Conservation (phyloP, 176 grass and related monocot species). For the Oryza coarctata region DNA sequence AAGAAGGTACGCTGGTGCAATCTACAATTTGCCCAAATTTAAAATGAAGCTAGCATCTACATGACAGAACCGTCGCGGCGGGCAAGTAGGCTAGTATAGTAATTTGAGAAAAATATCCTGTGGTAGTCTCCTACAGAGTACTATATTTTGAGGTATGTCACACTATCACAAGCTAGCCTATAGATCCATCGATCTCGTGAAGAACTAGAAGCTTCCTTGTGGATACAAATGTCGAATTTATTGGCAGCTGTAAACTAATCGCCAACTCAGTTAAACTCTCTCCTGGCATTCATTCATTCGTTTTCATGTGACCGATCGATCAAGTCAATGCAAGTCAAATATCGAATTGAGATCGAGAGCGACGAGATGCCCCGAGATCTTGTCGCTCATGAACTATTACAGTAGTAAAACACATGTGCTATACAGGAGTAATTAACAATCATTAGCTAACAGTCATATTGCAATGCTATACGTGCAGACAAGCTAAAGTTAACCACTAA, state of each 20-base stretch:
- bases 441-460: background rate
- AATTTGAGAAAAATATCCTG: too few species aligned
- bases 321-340: background rate
- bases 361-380: conserved; percentile 1
- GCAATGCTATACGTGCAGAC: background rate
- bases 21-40: too few species aligned
- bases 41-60: too few species aligned
- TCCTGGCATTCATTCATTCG: background rate
- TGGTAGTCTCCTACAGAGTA: too few species aligned
- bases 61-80: too few species aligned
- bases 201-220: conserved; percentile 23
- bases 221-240: conserved; percentile 1
- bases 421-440: background rate
- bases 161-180: background rate
- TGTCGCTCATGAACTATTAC: background rate
- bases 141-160: background rate
- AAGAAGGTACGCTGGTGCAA: too few species aligned
- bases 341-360: background rate
- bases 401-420: background rate
- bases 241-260: conserved; percentile 14
- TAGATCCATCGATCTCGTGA: background rate
- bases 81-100: too few species aligned
- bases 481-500: background rate
- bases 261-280: background rate
- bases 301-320: background rate